Base-by-base conservation (phyloP, 495 filamentous ascomycete genomes). In the Penicillium cinerascens region DNA sequence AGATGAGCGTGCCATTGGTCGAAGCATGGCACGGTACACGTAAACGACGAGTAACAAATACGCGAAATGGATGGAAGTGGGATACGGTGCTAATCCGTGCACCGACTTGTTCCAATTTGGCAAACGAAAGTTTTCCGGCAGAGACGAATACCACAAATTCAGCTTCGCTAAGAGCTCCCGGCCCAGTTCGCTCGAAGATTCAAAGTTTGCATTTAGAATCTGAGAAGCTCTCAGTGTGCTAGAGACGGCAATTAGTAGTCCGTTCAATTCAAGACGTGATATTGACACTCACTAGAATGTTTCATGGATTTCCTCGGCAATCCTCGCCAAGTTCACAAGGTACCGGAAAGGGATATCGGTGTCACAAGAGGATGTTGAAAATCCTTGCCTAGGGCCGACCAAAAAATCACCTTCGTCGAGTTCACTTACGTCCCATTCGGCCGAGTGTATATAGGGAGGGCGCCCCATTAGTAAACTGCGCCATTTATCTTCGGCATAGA, bases 401-500 rank as follows among this genome's bases (percentile, higher is more conserved):
- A 67, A 17, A 58, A 92, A 92, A 66, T 95, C 90, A 21, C 81
- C 78, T 23, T 78, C 73, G 15, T 76, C 79, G 37, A 93, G 73
- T 15, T 79, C 71, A 51, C 82, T 81, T 8, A 95, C 91, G 18
- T 85, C 88, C 90, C 89, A 95, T 66, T 95, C 91, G 35, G 85
- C 81, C 35, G 78, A 72, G 49, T 86, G 86, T 57, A 75, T 90
- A 62, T 91, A 91, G 8, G 89, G 90, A 2, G 91, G 91, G 8
- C 89, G 83, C 20, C 91, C 90, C 58, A 91, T 83, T 21, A 91
- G 83, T n/a, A 96, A 72, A 22, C 88, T 86, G 35, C 87, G 87
- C 91, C 91, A 96, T 73, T 93, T 95, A 61, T 96, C 91, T 62
- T 95, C 87, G 84, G 91, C 88, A 63, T 89, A 96, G 52, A 96